Evolutionary conservation across 1,284 basidiomycete genomes (phyloP).

Genomic region (Moesziomyces globuligerus): DNA sequence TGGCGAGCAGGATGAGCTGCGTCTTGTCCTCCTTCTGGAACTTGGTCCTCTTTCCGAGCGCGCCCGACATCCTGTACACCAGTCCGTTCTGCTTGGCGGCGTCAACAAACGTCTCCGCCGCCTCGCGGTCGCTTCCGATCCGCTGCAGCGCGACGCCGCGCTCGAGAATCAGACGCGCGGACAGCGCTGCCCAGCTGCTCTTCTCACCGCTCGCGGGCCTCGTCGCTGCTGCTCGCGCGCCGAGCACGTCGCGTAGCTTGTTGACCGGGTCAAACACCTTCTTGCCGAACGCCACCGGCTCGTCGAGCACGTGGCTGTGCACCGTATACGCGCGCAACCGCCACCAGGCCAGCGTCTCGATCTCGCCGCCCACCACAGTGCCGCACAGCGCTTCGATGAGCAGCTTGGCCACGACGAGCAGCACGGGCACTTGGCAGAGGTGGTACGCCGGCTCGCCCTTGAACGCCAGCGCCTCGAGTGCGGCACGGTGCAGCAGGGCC

Average conservation of each 20-base stretch:
- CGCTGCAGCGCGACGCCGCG: conserved; percentile 82
- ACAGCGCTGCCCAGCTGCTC: conserved; percentile 72
- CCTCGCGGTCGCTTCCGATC: conserved; percentile 78
- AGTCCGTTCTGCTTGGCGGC: conserved; percentile 82
- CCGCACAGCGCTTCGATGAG: conserved; percentile 72
- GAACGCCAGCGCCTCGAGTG: conserved; percentile 81
- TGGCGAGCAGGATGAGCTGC: conserved; percentile 92
- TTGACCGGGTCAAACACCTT: conserved; percentile 72
- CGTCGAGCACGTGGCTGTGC: conserved; percentile 87
- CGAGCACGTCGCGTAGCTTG: conserved; percentile 69
- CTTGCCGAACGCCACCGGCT: conserved; percentile 76
- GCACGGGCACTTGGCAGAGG: conserved; percentile 77
- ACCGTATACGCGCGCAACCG: conserved; percentile 77
- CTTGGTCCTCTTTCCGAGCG: conserved; percentile 91
- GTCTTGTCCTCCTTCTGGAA: conserved; percentile 87
- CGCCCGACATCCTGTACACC: conserved; percentile 90
- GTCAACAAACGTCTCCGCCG: conserved; percentile 80
- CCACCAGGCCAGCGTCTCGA: conserved; percentile 73
- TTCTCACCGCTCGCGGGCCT: conserved; percentile 2
- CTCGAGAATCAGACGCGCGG: conserved; percentile 80
- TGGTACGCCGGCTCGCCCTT: conserved; percentile 97
- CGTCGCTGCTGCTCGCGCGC: conserved; percentile 59
- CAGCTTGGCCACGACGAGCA: conserved; percentile 81
- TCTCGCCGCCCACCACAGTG: not conserved
- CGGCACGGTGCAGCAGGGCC: conserved; percentile 72